Percentiles rank a stretch among this genome's conserved stretches.
Conservation (phyloP, 371 early-diverging fungal species). For the Blastocladiella emersonii region DNA sequence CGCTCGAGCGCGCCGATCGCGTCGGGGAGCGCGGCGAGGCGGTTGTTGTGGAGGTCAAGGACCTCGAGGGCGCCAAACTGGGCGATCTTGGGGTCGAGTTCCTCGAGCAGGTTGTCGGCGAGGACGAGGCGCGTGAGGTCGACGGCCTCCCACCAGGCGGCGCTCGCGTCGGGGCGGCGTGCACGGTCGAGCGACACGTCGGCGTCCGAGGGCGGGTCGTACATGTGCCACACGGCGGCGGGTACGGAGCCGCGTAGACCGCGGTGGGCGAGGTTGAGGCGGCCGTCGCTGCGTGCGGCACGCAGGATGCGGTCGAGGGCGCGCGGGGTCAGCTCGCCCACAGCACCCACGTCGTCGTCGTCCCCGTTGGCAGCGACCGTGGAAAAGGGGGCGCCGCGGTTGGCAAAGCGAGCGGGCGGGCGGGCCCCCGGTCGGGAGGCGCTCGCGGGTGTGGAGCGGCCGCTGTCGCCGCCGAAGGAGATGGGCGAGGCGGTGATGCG, state of each 20-base stretch:
- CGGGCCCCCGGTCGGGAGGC: too few species aligned
- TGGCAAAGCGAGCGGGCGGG: too few species aligned
- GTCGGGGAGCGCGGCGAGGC: not conserved
- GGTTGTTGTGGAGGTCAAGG: slow-evolving; percentile 38
- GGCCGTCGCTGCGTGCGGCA: not conserved
- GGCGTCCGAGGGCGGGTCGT: not conserved
- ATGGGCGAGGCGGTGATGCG: too few species aligned
- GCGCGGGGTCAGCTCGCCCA: too few species aligned
- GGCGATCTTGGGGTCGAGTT: slow-evolving; percentile 42
- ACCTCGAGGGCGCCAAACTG: slow-evolving; percentile 44
- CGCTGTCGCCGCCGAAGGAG: too few species aligned
- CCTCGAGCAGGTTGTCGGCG: slow-evolving; percentile 46
- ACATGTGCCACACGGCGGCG: not conserved
- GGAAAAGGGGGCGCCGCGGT: too few species aligned
- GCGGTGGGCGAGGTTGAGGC: not conserved
- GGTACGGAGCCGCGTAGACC: not conserved
- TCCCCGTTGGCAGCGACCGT: too few species aligned
- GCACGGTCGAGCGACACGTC: slow-evolving; percentile 27
- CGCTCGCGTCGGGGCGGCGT: slow-evolving; percentile 23
- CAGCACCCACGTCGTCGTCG: too few species aligned
- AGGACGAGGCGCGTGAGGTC: slow-evolving; percentile 41
- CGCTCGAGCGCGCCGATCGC: slow-evolving; percentile 24
- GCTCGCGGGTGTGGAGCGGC: too few species aligned
- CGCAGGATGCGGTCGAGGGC: not conserved
- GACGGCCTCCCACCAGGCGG: slow-evolving; percentile 45